A percentile compares a stretch with the other conserved stretches of the same genome.
Conservation (phyloP, 352 stramenopile species). For the Globisporangium spiculum region DNA sequence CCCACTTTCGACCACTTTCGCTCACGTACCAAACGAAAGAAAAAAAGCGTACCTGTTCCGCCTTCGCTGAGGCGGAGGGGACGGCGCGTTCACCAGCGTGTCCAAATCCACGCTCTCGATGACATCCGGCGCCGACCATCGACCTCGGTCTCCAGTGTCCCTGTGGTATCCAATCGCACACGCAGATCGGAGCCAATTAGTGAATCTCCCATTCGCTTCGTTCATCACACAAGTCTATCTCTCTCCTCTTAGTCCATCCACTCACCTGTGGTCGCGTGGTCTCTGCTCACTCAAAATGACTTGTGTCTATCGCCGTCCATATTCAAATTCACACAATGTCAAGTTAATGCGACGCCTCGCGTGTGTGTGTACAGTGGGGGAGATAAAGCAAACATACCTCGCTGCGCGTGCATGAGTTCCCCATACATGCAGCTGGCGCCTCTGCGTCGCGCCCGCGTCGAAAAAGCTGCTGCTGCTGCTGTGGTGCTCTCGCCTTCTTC, state of each 20-base stretch:
- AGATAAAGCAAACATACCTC: conserved; percentile 33
- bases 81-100: conserved; percentile 72
- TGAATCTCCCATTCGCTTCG: neutral
- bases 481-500: neutral
- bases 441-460: neutral
- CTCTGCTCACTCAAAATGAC: conserved; percentile 59
- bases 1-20: neutral
- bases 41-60: conserved; percentile 48
- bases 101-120: conserved; percentile 74
- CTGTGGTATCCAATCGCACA: neutral
- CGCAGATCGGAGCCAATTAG: neutral
- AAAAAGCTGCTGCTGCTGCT: conserved; percentile 1
- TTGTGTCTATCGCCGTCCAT: conserved; percentile 38
- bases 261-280: conserved; percentile 38
- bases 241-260: neutral
- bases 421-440: conserved; percentile 29
- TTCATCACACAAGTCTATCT: neutral
- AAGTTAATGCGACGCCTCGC: neutral
- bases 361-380: neutral
- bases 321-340: neutral
- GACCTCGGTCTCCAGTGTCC: conserved; percentile 35
- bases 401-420: conserved; percentile 60
- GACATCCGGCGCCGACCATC: conserved; percentile 68
- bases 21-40: neutral
- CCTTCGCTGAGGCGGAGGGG: conserved; percentile 37